Conservation (phyloP, 108 stramenopile species). For the Cyclostephanos tholiformis region DNA sequence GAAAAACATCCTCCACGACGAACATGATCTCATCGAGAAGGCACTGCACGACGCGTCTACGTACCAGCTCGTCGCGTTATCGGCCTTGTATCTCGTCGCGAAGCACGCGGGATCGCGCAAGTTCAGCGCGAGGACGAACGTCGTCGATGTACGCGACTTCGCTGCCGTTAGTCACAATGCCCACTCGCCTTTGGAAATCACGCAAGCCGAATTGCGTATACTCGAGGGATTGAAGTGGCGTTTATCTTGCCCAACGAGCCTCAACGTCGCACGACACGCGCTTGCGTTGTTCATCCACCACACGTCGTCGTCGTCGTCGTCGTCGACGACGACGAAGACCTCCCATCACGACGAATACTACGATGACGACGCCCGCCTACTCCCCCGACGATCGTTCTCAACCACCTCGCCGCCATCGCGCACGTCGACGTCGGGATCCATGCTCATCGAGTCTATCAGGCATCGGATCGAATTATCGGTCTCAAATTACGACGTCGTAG, state of each 20-base stretch:
- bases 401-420: neutral
- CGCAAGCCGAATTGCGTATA: slow-evolving; percentile 19
- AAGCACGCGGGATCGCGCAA: slow-evolving; percentile 10
- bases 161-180: slow-evolving; percentile 20
- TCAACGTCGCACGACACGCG: slow-evolving; percentile 21
- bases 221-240: slow-evolving; percentile 35
- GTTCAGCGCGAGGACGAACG: slow-evolving; percentile 2
- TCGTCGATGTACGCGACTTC: slow-evolving; percentile 20
- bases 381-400: too few relatives aligned
- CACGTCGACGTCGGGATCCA: neutral
- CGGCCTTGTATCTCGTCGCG: slow-evolving; percentile 30
- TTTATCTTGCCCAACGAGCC: slow-evolving; percentile 18
- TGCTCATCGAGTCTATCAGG: slow-evolving; percentile 29
- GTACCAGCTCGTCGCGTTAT: slow-evolving; percentile 28
- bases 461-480: slow-evolving; percentile 36
- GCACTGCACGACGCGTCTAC: slow-evolving; percentile 15
- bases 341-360: neutral
- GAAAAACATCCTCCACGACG: too few relatives aligned
- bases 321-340: too few relatives aligned
- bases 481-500: slow-evolving; percentile 19
- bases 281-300: slow-evolving; percentile 29
- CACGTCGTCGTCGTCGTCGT: neutral
- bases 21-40: neutral
- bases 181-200: slow-evolving; percentile 31
- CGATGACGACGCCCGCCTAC: neutral